Conservation (phyloP, 2,329 filamentous ascomycete species). For the Neofusicoccum parvum region DNA sequence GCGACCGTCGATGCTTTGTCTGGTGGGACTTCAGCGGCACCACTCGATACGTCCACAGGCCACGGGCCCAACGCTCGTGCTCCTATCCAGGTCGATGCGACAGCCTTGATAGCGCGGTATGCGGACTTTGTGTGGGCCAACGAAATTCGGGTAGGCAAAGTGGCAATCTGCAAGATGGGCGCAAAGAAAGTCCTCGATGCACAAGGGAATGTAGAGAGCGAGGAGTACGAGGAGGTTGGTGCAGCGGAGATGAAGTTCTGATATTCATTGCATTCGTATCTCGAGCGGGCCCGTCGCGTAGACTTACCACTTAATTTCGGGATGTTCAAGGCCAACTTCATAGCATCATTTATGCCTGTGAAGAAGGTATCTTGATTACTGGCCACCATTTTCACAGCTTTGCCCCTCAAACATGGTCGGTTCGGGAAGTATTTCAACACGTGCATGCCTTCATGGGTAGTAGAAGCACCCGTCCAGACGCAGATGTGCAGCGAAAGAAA, state of each 20-base stretch:
- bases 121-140: constrained; percentile 71
- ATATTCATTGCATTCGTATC: too few relatives aligned
- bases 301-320: too few relatives aligned
- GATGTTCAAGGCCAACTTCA: too few relatives aligned
- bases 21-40: not conserved
- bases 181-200: constrained; percentile 60
- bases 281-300: too few relatives aligned
- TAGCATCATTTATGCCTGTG: too few relatives aligned
- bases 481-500: too few relatives aligned
- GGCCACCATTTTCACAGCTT: too few relatives aligned
- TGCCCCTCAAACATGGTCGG: too few relatives aligned
- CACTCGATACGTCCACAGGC: not conserved
- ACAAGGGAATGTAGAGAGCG: not conserved
- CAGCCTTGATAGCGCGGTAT: constrained; percentile 54
- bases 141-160: constrained; percentile 64
- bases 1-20: not conserved
- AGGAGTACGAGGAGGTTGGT: constrained; percentile 6
- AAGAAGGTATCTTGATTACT: too few relatives aligned
- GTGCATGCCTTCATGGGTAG: too few relatives aligned
- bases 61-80: constrained; percentile 3
- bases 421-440: too few relatives aligned
- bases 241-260: not conserved
- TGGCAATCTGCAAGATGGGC: constrained; percentile 87
- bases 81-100: constrained; percentile 40
- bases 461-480: too few relatives aligned